These are phyloP conservation scores for Parmelia sp. DNA, from an alignment of 495 filamentous ascomycete genomes.

Conservation along the genomic window DNA sequence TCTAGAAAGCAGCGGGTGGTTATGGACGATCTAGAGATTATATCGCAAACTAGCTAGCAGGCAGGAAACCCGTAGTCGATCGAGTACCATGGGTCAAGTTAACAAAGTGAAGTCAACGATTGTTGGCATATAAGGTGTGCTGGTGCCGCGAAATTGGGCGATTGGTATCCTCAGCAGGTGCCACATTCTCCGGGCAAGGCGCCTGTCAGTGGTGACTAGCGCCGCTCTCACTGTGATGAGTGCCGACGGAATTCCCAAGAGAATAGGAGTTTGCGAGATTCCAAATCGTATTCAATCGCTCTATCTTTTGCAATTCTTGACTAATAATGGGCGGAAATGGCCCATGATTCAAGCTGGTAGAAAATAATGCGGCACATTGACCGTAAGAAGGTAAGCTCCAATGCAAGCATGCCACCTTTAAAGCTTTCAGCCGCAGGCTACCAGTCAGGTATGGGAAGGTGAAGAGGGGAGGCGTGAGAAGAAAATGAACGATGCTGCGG, in stretches of 20 bases:
- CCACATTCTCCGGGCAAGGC: background rate
- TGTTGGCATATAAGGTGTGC: background rate
- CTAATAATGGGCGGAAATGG: background rate
- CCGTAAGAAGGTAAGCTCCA: background rate
- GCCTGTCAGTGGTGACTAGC: background rate
- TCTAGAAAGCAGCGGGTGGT: conserved; percentile 6
- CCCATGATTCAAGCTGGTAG: background rate
- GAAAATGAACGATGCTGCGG: background rate
- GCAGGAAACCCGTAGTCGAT: background rate
- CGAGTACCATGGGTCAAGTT: background rate
- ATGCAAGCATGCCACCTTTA: conserved; percentile 5
- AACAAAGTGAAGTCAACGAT: background rate
- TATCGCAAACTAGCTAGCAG: background rate
- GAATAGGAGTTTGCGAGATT: background rate
- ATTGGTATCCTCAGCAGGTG: background rate
- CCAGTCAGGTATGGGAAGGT: conserved; percentile 7
- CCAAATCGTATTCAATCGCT: background rate
- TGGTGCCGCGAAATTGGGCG: background rate
- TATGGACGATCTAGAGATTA: conserved; percentile 1
- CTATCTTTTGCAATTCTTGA: conserved; percentile 1
- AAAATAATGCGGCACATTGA: background rate
- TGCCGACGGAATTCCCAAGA: background rate
- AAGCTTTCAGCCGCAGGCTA: conserved; percentile 1
- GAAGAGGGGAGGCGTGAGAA: background rate
- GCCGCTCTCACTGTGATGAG: background rate